A percentile compares a stretch with the other conserved stretches of the same genome.
These are phyloP conservation scores for Boletus rufocinnamomeus DNA, from an alignment of 768 basidiomycete species.

Conservation along the genomic window DNA sequence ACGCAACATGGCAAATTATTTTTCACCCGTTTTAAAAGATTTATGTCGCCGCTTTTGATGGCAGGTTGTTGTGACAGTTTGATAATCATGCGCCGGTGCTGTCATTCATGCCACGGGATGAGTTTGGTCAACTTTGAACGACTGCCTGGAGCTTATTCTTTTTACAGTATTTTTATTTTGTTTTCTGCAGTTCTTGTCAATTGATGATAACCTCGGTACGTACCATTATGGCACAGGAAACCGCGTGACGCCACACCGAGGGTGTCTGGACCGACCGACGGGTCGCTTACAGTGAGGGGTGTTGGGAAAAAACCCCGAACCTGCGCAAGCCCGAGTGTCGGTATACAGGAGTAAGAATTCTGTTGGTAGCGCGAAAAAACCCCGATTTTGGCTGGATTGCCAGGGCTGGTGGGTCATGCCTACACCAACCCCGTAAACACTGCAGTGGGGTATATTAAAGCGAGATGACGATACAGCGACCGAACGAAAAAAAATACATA, in stretches of 20 bases:
- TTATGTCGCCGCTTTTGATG: not conserved
- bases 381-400: not conserved
- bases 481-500: not conserved
- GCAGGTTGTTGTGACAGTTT: not conserved
- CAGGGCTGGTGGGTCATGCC: conserved; percentile 2
- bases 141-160: not conserved
- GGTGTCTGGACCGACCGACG: not conserved
- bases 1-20: not conserved
- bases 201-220: not conserved
- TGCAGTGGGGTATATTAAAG: not conserved
- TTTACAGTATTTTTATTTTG: not conserved
- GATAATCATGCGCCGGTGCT: not conserved
- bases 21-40: not conserved
- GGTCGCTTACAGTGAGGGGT: not conserved
- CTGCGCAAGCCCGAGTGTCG: not conserved
- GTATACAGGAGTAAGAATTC: not conserved
- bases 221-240: not conserved
- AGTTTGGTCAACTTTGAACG: not conserved
- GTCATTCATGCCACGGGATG: not conserved
- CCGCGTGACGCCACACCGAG: not conserved
- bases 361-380: not conserved
- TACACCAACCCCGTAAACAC: not conserved
- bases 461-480: not conserved
- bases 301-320: not conserved
- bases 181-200: not conserved